These are phyloP conservation scores for Meripilus lineatus DNA, from an alignment of 1,284 basidiomycete genomes.

Conservation along the genomic window DNA sequence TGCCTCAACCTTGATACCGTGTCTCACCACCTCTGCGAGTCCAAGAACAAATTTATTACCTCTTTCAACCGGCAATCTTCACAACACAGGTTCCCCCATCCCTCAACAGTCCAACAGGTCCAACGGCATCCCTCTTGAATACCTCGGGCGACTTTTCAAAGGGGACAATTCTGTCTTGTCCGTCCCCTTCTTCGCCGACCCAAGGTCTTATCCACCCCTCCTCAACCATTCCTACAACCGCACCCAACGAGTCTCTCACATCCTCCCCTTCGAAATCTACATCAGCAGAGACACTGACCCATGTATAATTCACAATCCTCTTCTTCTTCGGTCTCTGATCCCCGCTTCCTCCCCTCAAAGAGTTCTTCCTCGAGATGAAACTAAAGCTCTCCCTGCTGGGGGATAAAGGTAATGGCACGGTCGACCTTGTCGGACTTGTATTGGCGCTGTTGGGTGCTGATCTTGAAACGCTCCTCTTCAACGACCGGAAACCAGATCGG, in stretches of 20 bases:
- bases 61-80: slow-evolving; percentile 25
- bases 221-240: slow-evolving; percentile 46
- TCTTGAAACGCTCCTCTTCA: slow-evolving; percentile 37
- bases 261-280: slow-evolving; percentile 78
- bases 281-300: slow-evolving; percentile 69
- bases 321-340: slow-evolving; percentile 14
- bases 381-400: slow-evolving; percentile 15
- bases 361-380: slow-evolving; percentile 4
- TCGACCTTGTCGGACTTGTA: slow-evolving; percentile 8
- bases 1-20: no score
- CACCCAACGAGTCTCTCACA: slow-evolving; percentile 58
- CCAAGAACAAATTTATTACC: no score
- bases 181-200: slow-evolving; percentile 27
- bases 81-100: slow-evolving; percentile 33
- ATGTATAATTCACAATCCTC: slow-evolving; percentile 60
- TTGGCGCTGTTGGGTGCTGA: slow-evolving; percentile 7
- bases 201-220: slow-evolving; percentile 24
- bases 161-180: slow-evolving; percentile 34
- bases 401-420: slow-evolving; percentile 5
- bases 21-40: no score
- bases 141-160: slow-evolving; percentile 60
- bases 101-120: slow-evolving; percentile 23
- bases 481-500: slow-evolving; percentile 60
- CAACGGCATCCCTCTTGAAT: slow-evolving; percentile 25
- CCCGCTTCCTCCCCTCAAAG: background rate